Conservation (phyloP, 176 grass and related monocot genomes). For the Hyparrhenia diplandra region DNA sequence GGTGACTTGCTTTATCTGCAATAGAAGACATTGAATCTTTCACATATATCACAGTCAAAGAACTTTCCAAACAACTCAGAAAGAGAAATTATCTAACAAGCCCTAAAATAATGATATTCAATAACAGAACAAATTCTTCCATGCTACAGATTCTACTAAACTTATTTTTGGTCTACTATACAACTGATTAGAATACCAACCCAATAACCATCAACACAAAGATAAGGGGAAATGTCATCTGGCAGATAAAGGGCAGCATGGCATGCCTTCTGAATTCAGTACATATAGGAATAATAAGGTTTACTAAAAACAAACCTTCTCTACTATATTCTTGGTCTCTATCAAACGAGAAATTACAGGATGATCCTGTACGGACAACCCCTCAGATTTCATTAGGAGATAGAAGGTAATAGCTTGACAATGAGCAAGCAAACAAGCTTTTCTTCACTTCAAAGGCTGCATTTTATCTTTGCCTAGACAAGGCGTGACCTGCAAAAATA, state of each 20-base stretch:
- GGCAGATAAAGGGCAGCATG: background rate
- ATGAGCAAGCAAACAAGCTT: conserved; percentile 67
- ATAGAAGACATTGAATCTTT: conserved; percentile 6
- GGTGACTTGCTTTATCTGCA: conserved; percentile 50
- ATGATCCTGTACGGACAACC: conserved; percentile 80
- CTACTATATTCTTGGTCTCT: conserved; percentile 82
- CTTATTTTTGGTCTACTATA: background rate
- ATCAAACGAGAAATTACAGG: conserved; percentile 80
- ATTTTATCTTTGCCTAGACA: conserved; percentile 40
- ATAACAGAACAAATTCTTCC: background rate
- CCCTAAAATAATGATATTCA: background rate
- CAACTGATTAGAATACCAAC: background rate
- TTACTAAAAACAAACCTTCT: conserved; percentile 52
- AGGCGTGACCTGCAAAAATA: conserved; percentile 44
- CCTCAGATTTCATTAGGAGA: conserved; percentile 92
- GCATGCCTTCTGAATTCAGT: background rate
- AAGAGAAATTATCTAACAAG: background rate
- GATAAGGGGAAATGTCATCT: background rate
- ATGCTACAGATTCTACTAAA: background rate
- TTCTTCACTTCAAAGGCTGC: conserved; percentile 58
- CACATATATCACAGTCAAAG: background rate
- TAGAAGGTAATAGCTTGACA: conserved; percentile 93
- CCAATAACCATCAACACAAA: background rate
- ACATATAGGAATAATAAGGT: background rate
- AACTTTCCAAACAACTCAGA: conserved; percentile 7